A percentile compares a stretch with the other conserved stretches of the same genome.
These are phyloP conservation scores for Paramecium caudatum DNA, from an alignment of 73 alveolate genomes.

Conservation along the genomic window DNA sequence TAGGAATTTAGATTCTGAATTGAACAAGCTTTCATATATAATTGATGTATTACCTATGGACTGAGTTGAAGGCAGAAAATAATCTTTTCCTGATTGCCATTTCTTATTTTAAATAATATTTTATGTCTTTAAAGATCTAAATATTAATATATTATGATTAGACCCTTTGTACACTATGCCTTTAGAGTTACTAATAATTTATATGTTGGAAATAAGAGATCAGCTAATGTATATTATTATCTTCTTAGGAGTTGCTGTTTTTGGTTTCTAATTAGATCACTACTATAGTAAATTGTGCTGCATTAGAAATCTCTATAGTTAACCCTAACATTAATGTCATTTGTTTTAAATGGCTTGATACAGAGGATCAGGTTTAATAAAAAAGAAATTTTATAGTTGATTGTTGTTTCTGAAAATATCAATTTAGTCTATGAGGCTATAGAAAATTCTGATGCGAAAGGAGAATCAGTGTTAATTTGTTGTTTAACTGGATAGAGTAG, in stretches of 20 bases:
- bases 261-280: background rate
- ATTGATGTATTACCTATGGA: background rate
- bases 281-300: slow-evolving; percentile 23
- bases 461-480: slow-evolving; percentile 35
- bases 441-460: slow-evolving; percentile 11
- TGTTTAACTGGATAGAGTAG: slow-evolving; percentile 40
- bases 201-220: slow-evolving; percentile 51
- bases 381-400: background rate
- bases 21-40: background rate
- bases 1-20: slow-evolving; percentile 23
- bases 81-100: slow-evolving; percentile 52
- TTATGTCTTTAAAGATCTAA: background rate
- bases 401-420: background rate
- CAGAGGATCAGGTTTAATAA: slow-evolving; percentile 12
- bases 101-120: slow-evolving; percentile 21
- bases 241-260: slow-evolving; percentile 1
- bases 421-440: background rate
- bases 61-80: background rate
- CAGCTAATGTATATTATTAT: slow-evolving; percentile 8
- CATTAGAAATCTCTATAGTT: background rate
- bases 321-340: background rate
- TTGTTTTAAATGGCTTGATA: slow-evolving; percentile 21
- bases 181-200: slow-evolving; percentile 29
- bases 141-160: background rate
- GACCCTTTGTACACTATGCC: slow-evolving; percentile 35